Evolutionary conservation across 2,329 filamentous ascomycete species (phyloP), one percentile per base, ranked within the genome.

Genomic region (Epichloe gansuensis): DNA sequence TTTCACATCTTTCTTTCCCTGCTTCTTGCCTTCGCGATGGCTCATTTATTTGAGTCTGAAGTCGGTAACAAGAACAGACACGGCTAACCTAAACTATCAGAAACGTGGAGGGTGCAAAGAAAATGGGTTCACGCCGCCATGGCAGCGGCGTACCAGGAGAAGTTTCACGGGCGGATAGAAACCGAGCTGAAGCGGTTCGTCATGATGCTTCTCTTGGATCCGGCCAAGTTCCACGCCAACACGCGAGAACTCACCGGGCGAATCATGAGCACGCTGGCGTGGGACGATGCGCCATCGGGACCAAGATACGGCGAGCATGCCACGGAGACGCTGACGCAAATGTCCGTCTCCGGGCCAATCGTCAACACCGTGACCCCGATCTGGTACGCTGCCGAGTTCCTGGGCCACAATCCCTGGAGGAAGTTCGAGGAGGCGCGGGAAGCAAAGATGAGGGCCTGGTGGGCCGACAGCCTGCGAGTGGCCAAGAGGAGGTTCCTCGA

Each of bases 41-140:
- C 17, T 21, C 17, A 2, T 21, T 21, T 21, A 9, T n/a, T 17
- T 15, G n/a, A 15, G 3, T 11, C 11, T 17, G 39, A 9, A 5
- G 2, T 17, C 39, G 39, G 9, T 8, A 8, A 8, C 5, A 7
- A 11, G 13, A 40, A 15, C 39, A 17, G n/a, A 5, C 17, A 21
- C 21, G 39, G 9, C 40, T 21, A 21, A 21, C 23, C 23, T 21
- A 21, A 11, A 5, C 6, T n/a, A 31, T 1, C 51, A 74, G 73
- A 75, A 27, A 70, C 61, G 42, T 76, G 74, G 74, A 71, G 67
- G 38, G 64, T 63, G 5, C 74, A 76, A 56, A 68, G 74, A 23
- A 76, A 74, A 62, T 76, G 73, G 74, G 68, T 73, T 12, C 74
- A 76, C 54, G 70, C 74, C 8, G 73, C 74, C 57, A 71, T 73